A percentile compares a stretch with the other conserved stretches of the same genome.
Conservation (phyloP, 1,284 basidiomycete species). For the Trichosporon inkin region DNA sequence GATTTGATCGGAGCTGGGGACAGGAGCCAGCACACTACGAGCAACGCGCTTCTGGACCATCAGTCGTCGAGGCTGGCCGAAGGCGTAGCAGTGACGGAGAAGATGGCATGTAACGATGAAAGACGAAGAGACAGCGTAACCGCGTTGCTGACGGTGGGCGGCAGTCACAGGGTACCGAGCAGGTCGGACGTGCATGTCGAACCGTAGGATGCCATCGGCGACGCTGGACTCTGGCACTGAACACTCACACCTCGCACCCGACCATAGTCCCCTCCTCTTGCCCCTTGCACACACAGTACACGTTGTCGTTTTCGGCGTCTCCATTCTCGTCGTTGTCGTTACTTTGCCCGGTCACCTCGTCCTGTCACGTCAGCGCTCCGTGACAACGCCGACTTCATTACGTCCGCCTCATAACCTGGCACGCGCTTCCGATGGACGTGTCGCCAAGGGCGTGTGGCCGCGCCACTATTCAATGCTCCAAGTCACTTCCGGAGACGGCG, state of each 20-base stretch:
- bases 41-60: no score
- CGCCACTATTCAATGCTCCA: no score
- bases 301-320: constrained; percentile 19
- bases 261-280: constrained; percentile 45
- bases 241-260: constrained; percentile 41
- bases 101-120: background rate
- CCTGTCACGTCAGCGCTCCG: background rate
- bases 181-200: background rate
- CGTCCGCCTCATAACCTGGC: no score
- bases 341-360: background rate
- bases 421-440: no score
- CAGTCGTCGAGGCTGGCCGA: no score
- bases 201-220: background rate
- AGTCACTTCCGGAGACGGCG: no score
- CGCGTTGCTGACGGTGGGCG: background rate
- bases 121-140: background rate
- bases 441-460: no score
- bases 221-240: background rate
- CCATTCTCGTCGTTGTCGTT: background rate
- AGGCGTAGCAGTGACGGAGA: background rate
- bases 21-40: no score
- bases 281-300: constrained; percentile 44
- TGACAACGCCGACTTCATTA: no score
- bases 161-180: background rate
- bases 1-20: background rate